Evolutionary conservation across 768 basidiomycete genomes (phyloP).

Genomic region (Clavulina sp.): DNA sequence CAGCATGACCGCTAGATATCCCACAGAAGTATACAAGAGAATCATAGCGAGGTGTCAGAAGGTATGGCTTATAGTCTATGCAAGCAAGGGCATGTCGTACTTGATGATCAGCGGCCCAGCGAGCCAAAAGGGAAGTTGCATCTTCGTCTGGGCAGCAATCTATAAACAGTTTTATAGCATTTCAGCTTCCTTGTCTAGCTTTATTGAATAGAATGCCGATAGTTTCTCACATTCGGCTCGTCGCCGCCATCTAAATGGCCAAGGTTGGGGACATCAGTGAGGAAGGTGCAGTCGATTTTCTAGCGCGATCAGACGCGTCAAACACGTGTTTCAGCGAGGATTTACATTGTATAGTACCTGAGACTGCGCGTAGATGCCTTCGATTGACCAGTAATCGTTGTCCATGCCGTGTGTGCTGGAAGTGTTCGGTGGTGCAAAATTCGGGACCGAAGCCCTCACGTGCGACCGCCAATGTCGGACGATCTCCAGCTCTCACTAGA

Average conservation of each 20-base stretch:
- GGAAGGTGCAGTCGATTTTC: constrained; percentile 92
- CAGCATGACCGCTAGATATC: constrained; percentile 58
- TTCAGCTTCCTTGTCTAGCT: too few species aligned
- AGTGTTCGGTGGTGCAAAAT: too few species aligned
- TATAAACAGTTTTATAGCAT: too few species aligned
- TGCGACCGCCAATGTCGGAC: too few species aligned
- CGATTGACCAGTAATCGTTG: constrained; percentile 81
- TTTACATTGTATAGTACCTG: constrained; percentile 30
- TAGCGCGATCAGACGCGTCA: constrained; percentile 17
- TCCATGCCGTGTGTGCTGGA: too few species aligned
- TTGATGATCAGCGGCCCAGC: constrained; percentile 72
- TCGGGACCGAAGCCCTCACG: too few species aligned
- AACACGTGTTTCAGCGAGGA: neutral
- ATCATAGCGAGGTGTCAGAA: neutral
- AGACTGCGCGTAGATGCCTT: constrained; percentile 82
- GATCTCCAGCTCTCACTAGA: too few species aligned
- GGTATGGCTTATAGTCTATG: neutral
- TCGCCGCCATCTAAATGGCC: constrained; percentile 79
- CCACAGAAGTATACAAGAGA: neutral
- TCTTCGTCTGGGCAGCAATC: constrained; percentile 62
- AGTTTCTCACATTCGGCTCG: constrained; percentile 55
- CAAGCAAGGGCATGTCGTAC: constrained; percentile 24
- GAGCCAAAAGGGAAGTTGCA: constrained; percentile 81
- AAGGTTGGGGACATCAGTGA: constrained; percentile 64
- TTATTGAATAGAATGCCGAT: too few species aligned